phyloP scores from a whole-genome alignment of 2,329 filamentous ascomycete genomes.

The Colletotrichum gigasporum region DNA sequence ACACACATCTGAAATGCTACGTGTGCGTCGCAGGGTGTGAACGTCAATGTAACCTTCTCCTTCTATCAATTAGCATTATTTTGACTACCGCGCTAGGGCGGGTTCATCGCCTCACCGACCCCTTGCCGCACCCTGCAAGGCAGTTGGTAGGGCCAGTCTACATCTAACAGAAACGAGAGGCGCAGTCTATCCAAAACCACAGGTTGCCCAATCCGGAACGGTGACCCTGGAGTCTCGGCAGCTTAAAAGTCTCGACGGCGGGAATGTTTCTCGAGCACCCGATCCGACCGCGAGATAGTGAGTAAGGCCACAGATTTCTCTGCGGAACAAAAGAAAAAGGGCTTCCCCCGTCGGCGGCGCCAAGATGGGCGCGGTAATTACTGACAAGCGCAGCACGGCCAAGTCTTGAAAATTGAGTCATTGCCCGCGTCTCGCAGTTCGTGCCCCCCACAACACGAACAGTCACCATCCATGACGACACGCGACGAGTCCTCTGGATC shows the following conservation, averaged over 20 bases:
- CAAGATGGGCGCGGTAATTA: no score
- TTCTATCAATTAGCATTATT: not conserved
- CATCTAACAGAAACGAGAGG: not conserved
- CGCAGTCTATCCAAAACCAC: constrained; percentile 9
- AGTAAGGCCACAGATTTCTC: not conserved
- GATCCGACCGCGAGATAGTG: not conserved
- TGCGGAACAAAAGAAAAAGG: not conserved
- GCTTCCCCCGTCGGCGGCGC: no score
- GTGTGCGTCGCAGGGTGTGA: not conserved
- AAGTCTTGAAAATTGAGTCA: constrained; percentile 15
- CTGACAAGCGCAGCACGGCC: no score
- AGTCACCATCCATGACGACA: not conserved
- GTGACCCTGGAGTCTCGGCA: not conserved
- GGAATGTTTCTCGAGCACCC: not conserved
- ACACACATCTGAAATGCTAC: not conserved
- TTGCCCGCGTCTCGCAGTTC: not conserved
- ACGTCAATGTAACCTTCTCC: constrained; percentile 5
- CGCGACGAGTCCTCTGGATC: not conserved
- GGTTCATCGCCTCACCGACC: not conserved
- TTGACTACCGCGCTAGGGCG: not conserved
- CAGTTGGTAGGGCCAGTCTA: not conserved
- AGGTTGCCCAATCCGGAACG: not conserved
- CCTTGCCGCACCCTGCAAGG: not conserved
- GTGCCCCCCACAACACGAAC: not conserved
- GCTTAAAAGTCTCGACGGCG: not conserved